Evolutionary conservation across 2,329 filamentous ascomycete genomes (phyloP).

Genomic region (Botrytis tulipae): DNA sequence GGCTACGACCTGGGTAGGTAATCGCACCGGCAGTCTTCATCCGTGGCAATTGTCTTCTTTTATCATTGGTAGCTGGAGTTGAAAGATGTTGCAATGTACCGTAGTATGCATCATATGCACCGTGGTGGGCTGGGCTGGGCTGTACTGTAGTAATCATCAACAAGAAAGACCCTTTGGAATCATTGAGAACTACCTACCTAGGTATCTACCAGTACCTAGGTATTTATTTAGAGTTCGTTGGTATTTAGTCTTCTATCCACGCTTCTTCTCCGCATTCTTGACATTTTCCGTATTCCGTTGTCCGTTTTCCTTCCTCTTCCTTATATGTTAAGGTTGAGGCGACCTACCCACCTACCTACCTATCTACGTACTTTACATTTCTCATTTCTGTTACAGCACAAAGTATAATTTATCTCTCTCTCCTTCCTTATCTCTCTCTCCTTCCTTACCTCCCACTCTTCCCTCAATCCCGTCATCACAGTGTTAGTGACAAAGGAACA

Average conservation of each 20-base stretch:
- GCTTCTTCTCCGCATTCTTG: background rate
- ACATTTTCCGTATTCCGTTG: background rate
- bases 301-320: background rate
- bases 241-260: background rate
- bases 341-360: background rate
- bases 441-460: background rate
- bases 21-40: background rate
- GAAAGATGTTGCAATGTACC: background rate
- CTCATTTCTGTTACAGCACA: background rate
- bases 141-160: background rate
- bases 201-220: background rate
- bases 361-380: background rate
- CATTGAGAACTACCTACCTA: background rate
- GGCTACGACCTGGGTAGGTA: no score
- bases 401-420: background rate
- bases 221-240: no score
- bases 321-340: background rate
- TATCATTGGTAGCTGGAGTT: background rate
- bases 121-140: background rate
- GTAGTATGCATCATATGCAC: background rate
- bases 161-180: background rate
- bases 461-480: background rate
- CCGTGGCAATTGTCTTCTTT: background rate
- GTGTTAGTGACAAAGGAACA: background rate
- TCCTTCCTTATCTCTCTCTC: background rate